Base-by-base conservation (phyloP, 2,329 filamentous ascomycete genomes). In the Trichoderma arundinaceum region DNA sequence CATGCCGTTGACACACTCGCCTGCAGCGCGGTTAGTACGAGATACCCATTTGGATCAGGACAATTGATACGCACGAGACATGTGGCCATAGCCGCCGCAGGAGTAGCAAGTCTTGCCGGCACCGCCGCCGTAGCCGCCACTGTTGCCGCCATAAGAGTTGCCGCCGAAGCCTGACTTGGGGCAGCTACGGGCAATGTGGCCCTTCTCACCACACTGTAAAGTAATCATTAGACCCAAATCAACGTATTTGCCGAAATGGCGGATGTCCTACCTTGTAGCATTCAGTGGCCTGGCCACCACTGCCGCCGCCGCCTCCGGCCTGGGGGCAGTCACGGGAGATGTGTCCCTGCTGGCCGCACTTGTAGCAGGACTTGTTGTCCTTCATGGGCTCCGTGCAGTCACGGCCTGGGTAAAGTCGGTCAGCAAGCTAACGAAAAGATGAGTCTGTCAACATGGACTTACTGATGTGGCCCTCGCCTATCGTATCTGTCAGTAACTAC, bases 1-100 rank as follows among this genome's bases (percentile, higher is more conserved):
- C 86, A 96, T 94, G 75, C 95, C 95, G 80, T 98, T 96, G 74
- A 94, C 96, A 83, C 95, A 99, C 82, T 98, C 95, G 73, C 87
- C 86, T 88, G 65, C 19, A 57, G n/a, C 17, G 56, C 57, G 57
- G 54, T 74, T 70, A 74, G 73, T 49, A n/a, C n/a, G 28, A n/a
- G 6, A 7, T 38, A 38, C 12, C 17, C 4, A 17, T 1, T 2
- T 3, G 8, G 2, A 19, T 54, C 5, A 15, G 17, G 15, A 7
- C 12, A 8, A 13, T 13, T 9, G 13, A 28, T 8, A 84, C 86
- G 75, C 77, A 85, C 94, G 91, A 77, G 92, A 94, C 91, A 97
- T 94, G 85, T 99, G 95, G 76, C 94, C 94, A 77, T 92, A 94
- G 71, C 95, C 95, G 74, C 95, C 95, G 83, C 95, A 98, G 51